phyloP scores from a whole-genome alignment of 257 asterid genomes.

The Solanum piurae region DNA sequence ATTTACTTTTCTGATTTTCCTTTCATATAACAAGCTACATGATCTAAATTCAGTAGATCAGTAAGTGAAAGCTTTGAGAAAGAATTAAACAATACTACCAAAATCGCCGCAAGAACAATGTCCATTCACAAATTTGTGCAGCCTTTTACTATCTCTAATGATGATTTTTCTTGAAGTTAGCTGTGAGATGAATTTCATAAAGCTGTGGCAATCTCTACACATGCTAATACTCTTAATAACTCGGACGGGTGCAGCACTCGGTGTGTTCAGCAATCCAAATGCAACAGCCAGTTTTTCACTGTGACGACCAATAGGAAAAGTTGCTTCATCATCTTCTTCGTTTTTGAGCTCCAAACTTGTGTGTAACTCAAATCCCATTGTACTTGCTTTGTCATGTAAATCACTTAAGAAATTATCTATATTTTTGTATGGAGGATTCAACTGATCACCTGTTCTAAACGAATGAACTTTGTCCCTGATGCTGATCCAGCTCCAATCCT shows the following conservation, averaged over 20 bases:
- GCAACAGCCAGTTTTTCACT: slow-evolving; percentile 86
- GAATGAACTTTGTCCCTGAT: slow-evolving; percentile 57
- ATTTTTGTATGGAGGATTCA: slow-evolving; percentile 17
- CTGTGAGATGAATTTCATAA: slow-evolving; percentile 47
- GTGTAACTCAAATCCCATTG: slow-evolving; percentile 36
- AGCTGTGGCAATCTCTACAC: slow-evolving; percentile 82
- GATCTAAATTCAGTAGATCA: neutral
- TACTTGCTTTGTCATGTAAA: slow-evolving; percentile 33
- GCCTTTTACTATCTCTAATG: slow-evolving; percentile 65
- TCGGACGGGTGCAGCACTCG: slow-evolving; percentile 31
- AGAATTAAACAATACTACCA: slow-evolving; percentile 35
- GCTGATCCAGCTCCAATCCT: slow-evolving; percentile 83
- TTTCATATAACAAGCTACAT: neutral
- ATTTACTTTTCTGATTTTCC: neutral
- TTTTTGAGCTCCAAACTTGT: slow-evolving; percentile 12
- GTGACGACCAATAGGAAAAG: slow-evolving; percentile 31
- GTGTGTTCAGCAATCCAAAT: slow-evolving; percentile 51
- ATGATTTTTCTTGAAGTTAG: slow-evolving; percentile 51
- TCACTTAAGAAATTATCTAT: slow-evolving; percentile 25
- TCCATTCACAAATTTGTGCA: slow-evolving; percentile 64
- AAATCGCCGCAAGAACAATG: slow-evolving; percentile 83
- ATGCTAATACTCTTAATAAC: slow-evolving; percentile 63
- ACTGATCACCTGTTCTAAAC: slow-evolving; percentile 32
- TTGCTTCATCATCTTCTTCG: slow-evolving; percentile 22
- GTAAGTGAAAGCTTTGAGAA: neutral